Percentiles rank a stretch among this genome's conserved stretches.
Evolutionary conservation across 352 stramenopile species (phyloP).

Genomic region (Pythium monospermum): DNA sequence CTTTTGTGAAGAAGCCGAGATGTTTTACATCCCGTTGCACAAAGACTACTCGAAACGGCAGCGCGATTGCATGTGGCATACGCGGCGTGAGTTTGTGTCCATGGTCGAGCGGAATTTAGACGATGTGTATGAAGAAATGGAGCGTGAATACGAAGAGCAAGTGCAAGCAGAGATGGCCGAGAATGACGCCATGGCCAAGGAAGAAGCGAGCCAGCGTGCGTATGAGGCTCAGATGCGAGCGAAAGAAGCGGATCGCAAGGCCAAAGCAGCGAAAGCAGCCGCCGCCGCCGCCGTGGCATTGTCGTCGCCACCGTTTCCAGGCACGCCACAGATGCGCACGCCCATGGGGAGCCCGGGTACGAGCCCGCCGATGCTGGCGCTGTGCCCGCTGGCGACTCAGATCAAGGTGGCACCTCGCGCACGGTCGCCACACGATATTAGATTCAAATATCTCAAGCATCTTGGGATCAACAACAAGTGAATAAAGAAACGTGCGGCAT

Average conservation of each 20-base stretch:
- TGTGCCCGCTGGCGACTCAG: constrained; percentile 49
- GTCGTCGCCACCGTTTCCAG: constrained; percentile 33
- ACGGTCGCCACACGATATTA: constrained; percentile 67
- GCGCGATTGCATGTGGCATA: constrained; percentile 83
- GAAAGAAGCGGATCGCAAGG: constrained; percentile 18
- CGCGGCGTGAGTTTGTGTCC: constrained; percentile 69
- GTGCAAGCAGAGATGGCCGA: constrained; percentile 50
- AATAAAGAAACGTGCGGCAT: too few species aligned
- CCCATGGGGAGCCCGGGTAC: constrained; percentile 9
- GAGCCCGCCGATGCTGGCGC: constrained; percentile 40
- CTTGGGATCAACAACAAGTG: constrained; percentile 72
- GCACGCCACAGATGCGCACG: constrained; percentile 9
- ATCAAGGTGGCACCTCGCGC: constrained; percentile 70
- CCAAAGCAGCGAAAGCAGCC: constrained; percentile 13
- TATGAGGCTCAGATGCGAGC: constrained; percentile 30
- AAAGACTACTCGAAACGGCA: constrained; percentile 84
- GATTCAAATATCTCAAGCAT: constrained; percentile 87
- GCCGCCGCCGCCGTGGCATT: constrained; percentile 19
- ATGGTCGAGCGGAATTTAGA: constrained; percentile 89
- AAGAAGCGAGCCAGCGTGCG: constrained; percentile 56
- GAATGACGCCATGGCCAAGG: constrained; percentile 66
- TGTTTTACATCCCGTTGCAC: constrained; percentile 85
- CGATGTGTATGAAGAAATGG: constrained; percentile 84
- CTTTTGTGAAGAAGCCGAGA: constrained; percentile 74
- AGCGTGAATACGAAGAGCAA: constrained; percentile 80